These are phyloP conservation scores for Apodospora peruviana DNA, from an alignment of 495 filamentous ascomycete species.

Conservation along the genomic window DNA sequence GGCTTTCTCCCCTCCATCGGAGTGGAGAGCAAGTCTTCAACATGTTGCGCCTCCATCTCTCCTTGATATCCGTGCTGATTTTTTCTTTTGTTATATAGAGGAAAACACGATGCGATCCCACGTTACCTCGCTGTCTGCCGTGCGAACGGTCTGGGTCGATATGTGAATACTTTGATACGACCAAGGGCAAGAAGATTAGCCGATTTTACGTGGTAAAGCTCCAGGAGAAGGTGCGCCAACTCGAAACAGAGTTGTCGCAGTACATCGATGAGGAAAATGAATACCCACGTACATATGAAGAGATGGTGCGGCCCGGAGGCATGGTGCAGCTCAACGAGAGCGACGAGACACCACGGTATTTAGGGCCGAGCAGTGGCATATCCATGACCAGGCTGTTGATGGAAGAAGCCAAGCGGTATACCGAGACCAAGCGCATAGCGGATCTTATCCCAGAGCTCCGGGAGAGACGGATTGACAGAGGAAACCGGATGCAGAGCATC, in stretches of 20 bases:
- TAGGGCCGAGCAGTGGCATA: slow-evolving; percentile 89
- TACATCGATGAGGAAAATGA: slow-evolving; percentile 58
- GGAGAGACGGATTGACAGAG: slow-evolving; percentile 20
- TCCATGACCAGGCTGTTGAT: slow-evolving; percentile 90
- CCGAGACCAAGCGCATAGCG: slow-evolving; percentile 75
- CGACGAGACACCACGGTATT: slow-evolving; percentile 75
- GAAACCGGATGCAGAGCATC: slow-evolving; percentile 32
- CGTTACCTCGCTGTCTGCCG: slow-evolving; percentile 82
- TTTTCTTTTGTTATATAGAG: no score
- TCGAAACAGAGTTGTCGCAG: slow-evolving; percentile 68
- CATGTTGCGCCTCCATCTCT: no score
- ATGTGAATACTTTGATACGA: slow-evolving; percentile 90
- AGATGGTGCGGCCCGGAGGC: slow-evolving; percentile 75
- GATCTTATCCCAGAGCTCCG: slow-evolving; percentile 72
- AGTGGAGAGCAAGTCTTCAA: no score
- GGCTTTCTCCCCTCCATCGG: no score
- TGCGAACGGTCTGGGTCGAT: slow-evolving; percentile 83
- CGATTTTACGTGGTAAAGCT: slow-evolving; percentile 84
- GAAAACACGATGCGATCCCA: slow-evolving; percentile 90
- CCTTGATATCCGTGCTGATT: no score
- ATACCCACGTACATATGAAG: slow-evolving; percentile 61
- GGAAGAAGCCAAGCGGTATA: slow-evolving; percentile 87
- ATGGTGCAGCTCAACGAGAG: slow-evolving; percentile 74
- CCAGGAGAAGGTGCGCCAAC: slow-evolving; percentile 69
- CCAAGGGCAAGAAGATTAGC: slow-evolving; percentile 69